Evolutionary conservation across 805 yeast species (phyloP), one percentile per base, ranked within the genome.

Genomic region (Priceomyces melissophilus): DNA sequence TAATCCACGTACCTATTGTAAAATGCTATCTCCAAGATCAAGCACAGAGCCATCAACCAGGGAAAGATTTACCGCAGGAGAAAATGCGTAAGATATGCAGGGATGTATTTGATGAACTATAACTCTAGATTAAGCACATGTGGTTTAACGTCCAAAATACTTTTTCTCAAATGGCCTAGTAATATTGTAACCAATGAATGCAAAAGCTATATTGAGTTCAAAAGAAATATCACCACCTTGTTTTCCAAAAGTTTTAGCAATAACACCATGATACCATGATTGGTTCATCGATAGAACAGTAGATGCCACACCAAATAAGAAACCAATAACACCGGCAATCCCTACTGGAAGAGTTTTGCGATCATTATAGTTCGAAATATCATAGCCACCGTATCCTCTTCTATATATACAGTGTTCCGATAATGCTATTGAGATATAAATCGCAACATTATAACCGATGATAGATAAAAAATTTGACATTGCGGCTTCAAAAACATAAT

Each of bases 401-500:
- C 65, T 45, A 48, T 51, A 60, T 6, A 62, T 39, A 34, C 51
- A 54, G 41, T 61, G 66, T 40, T 63, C 67, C 9, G 64, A 48
- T 13, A 56, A 40, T 1, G 65, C 35, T 27, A 60, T 52, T n/a
- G 63, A 67, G 33, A 60, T 42, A 44, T 63, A 63, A 26, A 63
- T 61, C 10, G 67, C 56, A 7, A 60, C 61, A 41, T 60, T 58
- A 44, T 62, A 63, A 10, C 63, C 52, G 33, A 63, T 54, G 37
- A 63, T 60, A 15, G 60, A 56, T 49, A 62, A 50, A 46, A 63
- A 63, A 40, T 60, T 58, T 5, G 54, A 48, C 63, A 63, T 62
- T 12, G 63, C 49, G 10, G 42, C 54, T 15, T 46, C 55, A 41
- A 63, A 63, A 9, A 53, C 57, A 42, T 63, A 63, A 42, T 61